These are phyloP conservation scores for Kondoa subrosea DNA, from an alignment of 768 basidiomycete species.

Conservation along the genomic window DNA sequence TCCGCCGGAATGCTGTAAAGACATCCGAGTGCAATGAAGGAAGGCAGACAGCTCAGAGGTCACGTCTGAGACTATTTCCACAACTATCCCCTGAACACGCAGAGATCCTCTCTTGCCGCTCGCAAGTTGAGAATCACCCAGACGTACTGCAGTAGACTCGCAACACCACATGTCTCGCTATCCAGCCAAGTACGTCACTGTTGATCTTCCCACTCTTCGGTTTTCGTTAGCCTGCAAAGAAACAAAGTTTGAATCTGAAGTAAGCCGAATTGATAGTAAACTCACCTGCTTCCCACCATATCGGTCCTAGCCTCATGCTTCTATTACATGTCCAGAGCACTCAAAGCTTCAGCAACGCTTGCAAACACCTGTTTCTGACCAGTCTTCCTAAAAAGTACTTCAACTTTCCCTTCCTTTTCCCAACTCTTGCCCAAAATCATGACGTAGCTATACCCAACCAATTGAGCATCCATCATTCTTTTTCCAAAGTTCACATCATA, in stretches of 20 bases:
- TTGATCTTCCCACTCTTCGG: too few relatives aligned
- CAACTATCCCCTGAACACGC: too few relatives aligned
- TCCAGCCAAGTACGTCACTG: too few relatives aligned
- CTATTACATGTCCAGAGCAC: not conserved
- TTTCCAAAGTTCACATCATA: constrained; percentile 10
- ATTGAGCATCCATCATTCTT: constrained; percentile 16
- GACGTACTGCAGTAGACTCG: too few relatives aligned
- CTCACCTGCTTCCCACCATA: not conserved
- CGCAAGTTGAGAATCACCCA: too few relatives aligned
- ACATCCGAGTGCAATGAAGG: too few relatives aligned
- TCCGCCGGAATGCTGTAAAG: too few relatives aligned
- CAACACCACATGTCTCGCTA: too few relatives aligned
- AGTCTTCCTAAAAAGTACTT: constrained; percentile 5
- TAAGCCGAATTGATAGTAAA: not conserved
- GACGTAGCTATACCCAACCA: constrained; percentile 14
- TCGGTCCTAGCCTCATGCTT: not conserved
- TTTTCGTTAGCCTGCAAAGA: too few relatives aligned
- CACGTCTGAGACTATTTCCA: too few relatives aligned
- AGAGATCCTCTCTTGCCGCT: too few relatives aligned
- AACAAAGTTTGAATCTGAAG: not conserved
- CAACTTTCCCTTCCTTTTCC: constrained; percentile 9
- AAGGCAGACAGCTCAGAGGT: too few relatives aligned
- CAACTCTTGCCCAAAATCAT: constrained; percentile 11
- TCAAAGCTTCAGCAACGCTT: not conserved
- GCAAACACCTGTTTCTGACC: constrained; percentile 6